A percentile compares a stretch with the other conserved stretches of the same genome.
These are phyloP conservation scores for Gracilaria domingensis DNA, from an alignment of 23 red algal species.

Conservation along the genomic window DNA sequence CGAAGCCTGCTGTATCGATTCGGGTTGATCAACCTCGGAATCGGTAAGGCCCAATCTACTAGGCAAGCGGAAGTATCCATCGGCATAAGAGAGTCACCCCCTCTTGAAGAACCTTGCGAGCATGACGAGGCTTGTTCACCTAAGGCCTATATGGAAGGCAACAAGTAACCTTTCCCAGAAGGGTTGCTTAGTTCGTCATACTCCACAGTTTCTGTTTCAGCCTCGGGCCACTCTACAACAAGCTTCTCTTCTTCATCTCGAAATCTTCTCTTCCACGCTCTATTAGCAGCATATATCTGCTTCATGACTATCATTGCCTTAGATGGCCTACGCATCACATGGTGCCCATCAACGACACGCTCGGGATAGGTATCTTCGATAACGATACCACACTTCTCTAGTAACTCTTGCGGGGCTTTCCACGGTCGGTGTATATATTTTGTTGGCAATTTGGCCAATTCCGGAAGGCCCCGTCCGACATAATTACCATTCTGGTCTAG, in stretches of 20 bases:
- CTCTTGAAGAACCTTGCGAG: conserved; percentile 9
- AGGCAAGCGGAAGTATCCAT: conserved; percentile 56
- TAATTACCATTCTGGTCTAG: conserved; percentile 83
- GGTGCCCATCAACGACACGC: conserved; percentile 62
- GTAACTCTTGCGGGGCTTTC: conserved; percentile 78
- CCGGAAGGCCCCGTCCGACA: conserved; percentile 86
- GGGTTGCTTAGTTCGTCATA: conserved; percentile 7
- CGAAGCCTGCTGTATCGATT: conserved; percentile 67
- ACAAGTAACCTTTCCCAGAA: conserved; percentile 34
- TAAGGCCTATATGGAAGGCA: conserved; percentile 58
- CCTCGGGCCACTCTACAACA: conserved; percentile 69
- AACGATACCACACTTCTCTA: conserved; percentile 64
- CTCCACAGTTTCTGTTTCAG: conserved; percentile 16
- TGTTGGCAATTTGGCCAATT: conserved; percentile 78
- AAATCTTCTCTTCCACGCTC: neutral
- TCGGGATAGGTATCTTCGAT: conserved; percentile 87
- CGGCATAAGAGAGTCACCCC: conserved; percentile 28
- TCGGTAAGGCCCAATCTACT: conserved; percentile 53
- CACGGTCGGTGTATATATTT: conserved; percentile 85
- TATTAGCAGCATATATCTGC: conserved; percentile 58
- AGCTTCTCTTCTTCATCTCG: conserved; percentile 37
- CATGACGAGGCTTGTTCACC: conserved; percentile 33
- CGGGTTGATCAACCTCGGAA: conserved; percentile 58
- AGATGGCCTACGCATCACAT: conserved; percentile 67
- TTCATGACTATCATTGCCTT: conserved; percentile 82